These are phyloP conservation scores for Zoysia pacifica DNA, from an alignment of 176 grass and related monocot species.

Conservation along the genomic window DNA sequence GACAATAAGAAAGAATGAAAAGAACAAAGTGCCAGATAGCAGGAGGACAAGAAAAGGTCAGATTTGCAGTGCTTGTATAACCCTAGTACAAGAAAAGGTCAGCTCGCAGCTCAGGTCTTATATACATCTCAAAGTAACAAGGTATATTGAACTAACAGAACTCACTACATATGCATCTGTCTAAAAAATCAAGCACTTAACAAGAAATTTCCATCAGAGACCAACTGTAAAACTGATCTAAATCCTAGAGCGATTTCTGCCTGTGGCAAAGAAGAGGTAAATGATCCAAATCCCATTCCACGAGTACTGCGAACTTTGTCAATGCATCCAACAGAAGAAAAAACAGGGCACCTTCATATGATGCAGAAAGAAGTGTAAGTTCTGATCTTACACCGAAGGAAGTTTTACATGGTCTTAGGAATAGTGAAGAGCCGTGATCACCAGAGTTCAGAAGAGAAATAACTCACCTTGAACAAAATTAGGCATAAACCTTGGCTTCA, in stretches of 20 bases:
- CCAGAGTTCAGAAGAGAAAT: background rate
- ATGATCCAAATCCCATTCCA: background rate
- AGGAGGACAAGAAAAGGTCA: background rate
- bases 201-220: background rate
- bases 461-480: background rate
- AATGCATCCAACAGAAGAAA: background rate
- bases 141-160: background rate
- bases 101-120: background rate
- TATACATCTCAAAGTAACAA: conserved; percentile 1
- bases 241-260: background rate
- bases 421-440: background rate
- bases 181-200: background rate
- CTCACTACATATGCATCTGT: background rate
- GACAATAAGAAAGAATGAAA: background rate
- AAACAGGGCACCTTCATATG: background rate
- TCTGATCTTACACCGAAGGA: background rate
- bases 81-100: background rate
- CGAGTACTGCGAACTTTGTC: background rate
- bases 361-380: background rate
- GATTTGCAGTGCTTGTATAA: background rate
- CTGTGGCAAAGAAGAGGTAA: background rate
- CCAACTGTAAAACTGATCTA: background rate
- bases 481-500: background rate
- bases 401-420: background rate
- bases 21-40: background rate